These are phyloP conservation scores for Phytopythium delawarense DNA, from an alignment of 352 stramenopile genomes.

Conservation along the genomic window DNA sequence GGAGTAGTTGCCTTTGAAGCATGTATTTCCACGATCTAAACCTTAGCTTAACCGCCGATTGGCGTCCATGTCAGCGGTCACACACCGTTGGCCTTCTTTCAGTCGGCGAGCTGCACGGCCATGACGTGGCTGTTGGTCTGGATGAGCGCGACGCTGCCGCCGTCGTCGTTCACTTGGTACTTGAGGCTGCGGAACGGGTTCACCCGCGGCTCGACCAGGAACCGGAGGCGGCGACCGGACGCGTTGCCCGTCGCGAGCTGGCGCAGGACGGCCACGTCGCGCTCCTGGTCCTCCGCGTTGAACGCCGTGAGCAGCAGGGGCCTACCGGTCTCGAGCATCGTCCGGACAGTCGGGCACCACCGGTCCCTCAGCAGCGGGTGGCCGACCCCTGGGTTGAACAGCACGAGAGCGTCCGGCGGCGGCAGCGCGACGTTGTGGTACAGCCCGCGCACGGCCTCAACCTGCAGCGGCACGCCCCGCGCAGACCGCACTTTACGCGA, in stretches of 20 bases:
- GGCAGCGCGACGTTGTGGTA: slow-evolving; percentile 41
- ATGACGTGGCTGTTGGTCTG: slow-evolving; percentile 54
- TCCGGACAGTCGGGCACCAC: slow-evolving; percentile 52
- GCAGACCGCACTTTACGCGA: slow-evolving; percentile 19
- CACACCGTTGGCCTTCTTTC: neutral
- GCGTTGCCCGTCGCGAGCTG: slow-evolving; percentile 16
- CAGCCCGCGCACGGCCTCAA: slow-evolving; percentile 43
- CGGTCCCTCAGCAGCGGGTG: slow-evolving; percentile 40
- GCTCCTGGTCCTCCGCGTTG: slow-evolving; percentile 51
- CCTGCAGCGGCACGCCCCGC: slow-evolving; percentile 14
- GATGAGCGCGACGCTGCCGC: slow-evolving; percentile 31
- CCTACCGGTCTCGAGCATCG: slow-evolving; percentile 35
- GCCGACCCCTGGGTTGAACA: slow-evolving; percentile 73
- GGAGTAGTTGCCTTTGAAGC: neutral
- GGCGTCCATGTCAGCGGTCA: no score
- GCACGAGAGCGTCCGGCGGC: slow-evolving; percentile 47
- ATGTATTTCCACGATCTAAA: slow-evolving; percentile 1
- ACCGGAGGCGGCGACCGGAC: slow-evolving; percentile 20
- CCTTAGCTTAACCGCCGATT: neutral
- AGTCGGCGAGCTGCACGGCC: slow-evolving; percentile 30
- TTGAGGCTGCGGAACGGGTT: slow-evolving; percentile 69
- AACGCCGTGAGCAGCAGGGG: slow-evolving; percentile 65
- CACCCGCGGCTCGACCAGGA: slow-evolving; percentile 25
- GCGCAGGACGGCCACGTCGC: slow-evolving; percentile 43
- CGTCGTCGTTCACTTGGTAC: slow-evolving; percentile 42